Evolutionary conservation across 768 basidiomycete genomes (phyloP).

Genomic region (Rhodotorula babjevae): DNA sequence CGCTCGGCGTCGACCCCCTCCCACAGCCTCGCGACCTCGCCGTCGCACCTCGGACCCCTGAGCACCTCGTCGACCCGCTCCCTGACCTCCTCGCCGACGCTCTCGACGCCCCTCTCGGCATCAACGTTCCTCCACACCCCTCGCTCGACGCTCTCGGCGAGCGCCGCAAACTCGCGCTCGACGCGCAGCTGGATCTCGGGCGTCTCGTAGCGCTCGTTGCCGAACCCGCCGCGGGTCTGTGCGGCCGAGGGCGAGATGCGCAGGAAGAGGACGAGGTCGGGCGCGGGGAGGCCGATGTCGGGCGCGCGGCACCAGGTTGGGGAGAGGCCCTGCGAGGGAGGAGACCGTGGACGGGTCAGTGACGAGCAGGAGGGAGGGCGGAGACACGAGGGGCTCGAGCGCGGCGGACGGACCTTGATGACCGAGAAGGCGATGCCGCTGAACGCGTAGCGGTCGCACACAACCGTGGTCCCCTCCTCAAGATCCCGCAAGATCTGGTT

Average conservation of each 20-base stretch:
- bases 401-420: conserved; percentile 48
- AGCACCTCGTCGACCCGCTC: conserved; percentile 2
- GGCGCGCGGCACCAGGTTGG: conserved; percentile 81
- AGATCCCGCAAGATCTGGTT: conserved; percentile 63
- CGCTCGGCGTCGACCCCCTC: background rate
- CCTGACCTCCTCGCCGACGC: conserved; percentile 9
- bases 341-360: background rate
- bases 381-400: background rate
- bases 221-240: conserved; percentile 51
- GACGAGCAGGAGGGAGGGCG: background rate
- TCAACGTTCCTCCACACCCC: conserved; percentile 25
- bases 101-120: conserved; percentile 20
- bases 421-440: conserved; percentile 82
- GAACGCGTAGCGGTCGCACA: conserved; percentile 94
- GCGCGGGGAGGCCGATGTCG: conserved; percentile 79
- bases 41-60: background rate
- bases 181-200: conserved; percentile 50
- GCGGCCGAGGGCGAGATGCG: conserved; percentile 70
- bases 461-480: conserved; percentile 61
- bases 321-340: conserved; percentile 53
- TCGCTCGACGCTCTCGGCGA: conserved; percentile 13
- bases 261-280: conserved; percentile 83
- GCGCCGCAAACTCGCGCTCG: conserved; percentile 5
- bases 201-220: conserved; percentile 52
- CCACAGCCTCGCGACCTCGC: conserved; percentile 21